Evolutionary conservation across 306 rosid genomes (phyloP), one percentile per base, ranked within the genome.

Genomic region (Rubus parviflorus): DNA sequence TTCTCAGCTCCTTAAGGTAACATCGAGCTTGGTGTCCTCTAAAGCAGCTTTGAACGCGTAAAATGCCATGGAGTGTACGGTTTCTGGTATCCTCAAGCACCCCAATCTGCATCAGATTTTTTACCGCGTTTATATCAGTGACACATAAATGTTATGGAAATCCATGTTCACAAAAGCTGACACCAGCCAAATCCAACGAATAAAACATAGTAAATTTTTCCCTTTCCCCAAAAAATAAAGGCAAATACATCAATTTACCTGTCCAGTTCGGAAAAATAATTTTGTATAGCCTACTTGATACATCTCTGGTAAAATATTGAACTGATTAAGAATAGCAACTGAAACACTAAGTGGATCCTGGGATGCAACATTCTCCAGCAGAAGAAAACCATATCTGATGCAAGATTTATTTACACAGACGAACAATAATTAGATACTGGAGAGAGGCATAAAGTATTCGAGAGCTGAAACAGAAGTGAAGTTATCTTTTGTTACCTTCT

Each of bases 271-370:
- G 90, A 96, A 96, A 81, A 96, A 96, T 84, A 95, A 81, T 78
- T 95, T 95, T 68, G 98, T 96, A 87, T 85, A 96, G 87, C 99
- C 99, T 86, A 96, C 99, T 92, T 96, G 99, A 83, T 87, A 96
- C 99, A 96, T 91, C 72, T 96, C 99, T 16, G 98, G 97, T 87
- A 89, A 85, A 78, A 96, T 92, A 86, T 91, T 86, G 85, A 96
- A 96, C 87, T 92, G 99, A 49, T 96, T 98, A 91, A 96, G 99
- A 86, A 96, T 92, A 48, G 99, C 96, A 53, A 96, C 99, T 11
- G 99, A 96, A 85, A 92, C 98, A 74, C 97, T 87, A 14, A 96
- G 96, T 48, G 99, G 97, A 80, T 96, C 98, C 86, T 96, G 97
- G 6, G 92, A 87, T 79, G 98, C 88, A 66, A 84, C 91, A 77